These are phyloP conservation scores for Botrytis byssoidea DNA, from an alignment of 2,329 filamentous ascomycete species.

Conservation along the genomic window DNA sequence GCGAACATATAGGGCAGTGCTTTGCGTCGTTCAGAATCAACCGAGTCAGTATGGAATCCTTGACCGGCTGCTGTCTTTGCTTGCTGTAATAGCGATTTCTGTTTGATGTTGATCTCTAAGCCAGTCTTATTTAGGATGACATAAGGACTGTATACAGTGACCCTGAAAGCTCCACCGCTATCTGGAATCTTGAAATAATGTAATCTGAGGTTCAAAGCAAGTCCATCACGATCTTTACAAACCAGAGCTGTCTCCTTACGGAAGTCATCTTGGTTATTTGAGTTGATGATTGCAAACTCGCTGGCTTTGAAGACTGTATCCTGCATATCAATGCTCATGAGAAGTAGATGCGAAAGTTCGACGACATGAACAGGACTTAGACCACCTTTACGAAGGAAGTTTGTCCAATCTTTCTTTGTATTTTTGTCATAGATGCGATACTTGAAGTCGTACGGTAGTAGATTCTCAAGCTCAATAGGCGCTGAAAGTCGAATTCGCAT, in stretches of 20 bases:
- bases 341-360: conserved; percentile 86
- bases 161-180: conserved; percentile 92
- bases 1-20: conserved; percentile 95
- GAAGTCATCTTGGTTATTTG: conserved; percentile 84
- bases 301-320: conserved; percentile 92
- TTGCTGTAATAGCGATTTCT: conserved; percentile 83
- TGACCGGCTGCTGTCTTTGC: conserved; percentile 83
- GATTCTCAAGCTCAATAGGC: conserved; percentile 89
- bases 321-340: conserved; percentile 94
- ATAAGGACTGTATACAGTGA: conserved; percentile 93
- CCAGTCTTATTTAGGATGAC: conserved; percentile 95
- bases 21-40: conserved; percentile 60
- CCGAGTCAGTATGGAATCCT: conserved; percentile 53
- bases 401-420: conserved; percentile 98
- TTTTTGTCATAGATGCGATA: conserved; percentile 99
- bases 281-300: conserved; percentile 96
- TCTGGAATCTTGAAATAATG: conserved; percentile 91
- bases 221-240: conserved; percentile 80
- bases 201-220: conserved; percentile 76
- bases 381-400: conserved; percentile 93
- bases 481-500: conserved; percentile 92
- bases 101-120: conserved; percentile 80
- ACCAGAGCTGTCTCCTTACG: conserved; percentile 74
- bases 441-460: conserved; percentile 97
- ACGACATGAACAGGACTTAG: conserved; percentile 97